Conservation (phyloP, 1,284 basidiomycete genomes). For the Melanopsichium pennsylvanicum region DNA sequence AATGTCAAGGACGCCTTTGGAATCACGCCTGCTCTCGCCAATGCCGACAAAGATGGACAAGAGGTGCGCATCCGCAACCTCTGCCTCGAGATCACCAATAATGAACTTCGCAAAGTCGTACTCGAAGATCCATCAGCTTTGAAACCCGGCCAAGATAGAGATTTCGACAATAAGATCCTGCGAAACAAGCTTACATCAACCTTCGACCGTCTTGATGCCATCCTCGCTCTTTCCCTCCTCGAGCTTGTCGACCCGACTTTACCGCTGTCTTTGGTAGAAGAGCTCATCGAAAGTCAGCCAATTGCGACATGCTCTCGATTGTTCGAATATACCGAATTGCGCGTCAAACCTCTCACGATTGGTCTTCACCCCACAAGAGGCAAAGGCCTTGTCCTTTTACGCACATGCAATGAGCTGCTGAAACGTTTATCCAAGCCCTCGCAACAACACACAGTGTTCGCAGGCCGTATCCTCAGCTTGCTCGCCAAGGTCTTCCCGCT, state of each 20-base stretch:
- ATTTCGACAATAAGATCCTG: not conserved
- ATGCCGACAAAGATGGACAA: slow-evolving; percentile 12
- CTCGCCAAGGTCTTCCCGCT: slow-evolving; percentile 84
- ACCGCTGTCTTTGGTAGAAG: slow-evolving; percentile 49
- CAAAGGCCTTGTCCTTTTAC: slow-evolving; percentile 82
- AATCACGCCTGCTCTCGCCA: not conserved
- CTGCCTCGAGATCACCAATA: slow-evolving; percentile 43
- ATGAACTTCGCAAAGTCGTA: slow-evolving; percentile 39
- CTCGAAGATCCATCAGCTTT: slow-evolving; percentile 21
- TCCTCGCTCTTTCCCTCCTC: slow-evolving; percentile 36
- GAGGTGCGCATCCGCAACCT: slow-evolving; percentile 30
- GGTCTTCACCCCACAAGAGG: slow-evolving; percentile 80
- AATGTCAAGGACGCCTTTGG: slow-evolving; percentile 14
- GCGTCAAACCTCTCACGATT: slow-evolving; percentile 48
- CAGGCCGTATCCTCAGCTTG: slow-evolving; percentile 85
- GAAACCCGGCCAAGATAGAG: not conserved
- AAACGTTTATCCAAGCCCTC: slow-evolving; percentile 84
- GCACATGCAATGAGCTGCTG: slow-evolving; percentile 84
- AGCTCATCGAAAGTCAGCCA: slow-evolving; percentile 50
- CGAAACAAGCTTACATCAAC: slow-evolving; percentile 5
- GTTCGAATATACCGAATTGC: slow-evolving; percentile 50
- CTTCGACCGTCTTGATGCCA: slow-evolving; percentile 46
- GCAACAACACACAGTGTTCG: slow-evolving; percentile 78
- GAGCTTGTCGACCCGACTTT: slow-evolving; percentile 47
- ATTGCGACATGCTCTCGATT: slow-evolving; percentile 48